Base-by-base conservation (phyloP, 2,329 filamentous ascomycete species). In the Pestalotiopsis fici region DNA sequence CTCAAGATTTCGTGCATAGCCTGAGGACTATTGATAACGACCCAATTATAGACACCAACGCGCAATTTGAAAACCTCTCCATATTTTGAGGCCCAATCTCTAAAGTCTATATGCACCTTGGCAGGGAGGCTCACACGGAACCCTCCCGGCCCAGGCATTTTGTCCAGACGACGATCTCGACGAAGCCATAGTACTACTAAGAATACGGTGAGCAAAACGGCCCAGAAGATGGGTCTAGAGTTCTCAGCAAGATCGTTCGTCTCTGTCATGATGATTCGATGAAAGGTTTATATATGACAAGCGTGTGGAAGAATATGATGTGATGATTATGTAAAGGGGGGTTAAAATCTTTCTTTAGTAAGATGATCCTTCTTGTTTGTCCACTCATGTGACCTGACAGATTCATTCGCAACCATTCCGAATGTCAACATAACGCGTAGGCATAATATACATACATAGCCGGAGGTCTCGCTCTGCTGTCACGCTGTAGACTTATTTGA, bases 1-100 rank as follows among this genome's bases (percentile, higher is more conserved):
- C 84, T 81, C 31, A 85, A 69, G 18, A 85, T 78, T 18, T 84
- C 82, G 43, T 78, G 79, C 7, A 84, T 77, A 0, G 81, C 83
- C 27, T 77, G 75, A 1, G 83, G 82, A 15, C 73, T 80, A 71
- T 82, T 83, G 31, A 85, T 70, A 67, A 83, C 74, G 21, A 83
- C 78, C 81, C 81, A 85, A 67, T 82, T 78, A 59, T 83, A 77
- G 78, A 80, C 82, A 5, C 83, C 83, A 4, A 84, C 71, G 2
- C 78, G 76, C 21, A 85, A 72, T 66, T 79, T 78, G 74, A 79
- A 84, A 4, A 84, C 65, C n/a, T 84, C 82, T 43, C 83, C 83
- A 70, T 83, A 83, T 64, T 80, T 65, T 2, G 71, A 68, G 0
- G 81, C 79, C 81, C 81, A 84, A 25, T 69, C 68, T 68, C 70